Base-by-base conservation (phyloP, 2,329 filamentous ascomycete genomes). In the Botrytis aclada region DNA sequence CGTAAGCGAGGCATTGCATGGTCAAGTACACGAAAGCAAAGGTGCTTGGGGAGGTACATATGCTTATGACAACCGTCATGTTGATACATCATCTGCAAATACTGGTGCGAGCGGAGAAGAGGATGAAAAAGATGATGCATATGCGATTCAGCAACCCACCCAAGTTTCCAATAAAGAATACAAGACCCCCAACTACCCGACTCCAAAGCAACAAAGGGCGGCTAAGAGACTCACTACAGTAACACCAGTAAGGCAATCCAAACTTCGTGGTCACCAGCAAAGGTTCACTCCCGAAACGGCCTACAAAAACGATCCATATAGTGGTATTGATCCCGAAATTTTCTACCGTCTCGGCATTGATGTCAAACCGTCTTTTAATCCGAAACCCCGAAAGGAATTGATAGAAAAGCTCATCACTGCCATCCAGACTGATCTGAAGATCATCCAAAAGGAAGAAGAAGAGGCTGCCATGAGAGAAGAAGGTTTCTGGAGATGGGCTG, bases 401-500 rank as follows among this genome's bases (percentile, higher is more conserved):
- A 71, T 80, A 29, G 22, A 34, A 1, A 80, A 78, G 63, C 74
- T 81, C 1, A 72, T 79, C 20, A 62, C 64, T 32, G 77, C 76
- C 4, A 72, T 81, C 51, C 76, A 76, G 34, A 77, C 79, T 3
- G 80, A 81, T 45, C 60, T 81, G 2, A 74, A 75, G 7, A 75
- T 80, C 39, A 74, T 80, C 10, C 56, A 70, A 1, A 72, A 74
- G 39, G 80, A 81, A 70, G 75, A 79, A 16, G 69, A 41, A 5
- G 80, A 81, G 43, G 70, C 75, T 3, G 70, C 65, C 1, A 74
- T 78, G 39, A 76, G 79, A 69, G 76, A 79, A 47, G 76, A 76
- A 45, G 79, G 79, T 3, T 81, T 81, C 66, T 80, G 78, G 77
- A 75, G 79, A 66, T 81, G 78, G 78, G 79, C 79, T 34, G 80